Conservation (phyloP, 176 grass and related monocot species). For the bread wheat (Triticum aestivum) region IWGSC_CS_RefSeq_v2.1 NC_057795.1:143971101-143971600, state of each 20-base stretch:
- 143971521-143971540: constrained; percentile 12
- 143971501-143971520: constrained; percentile 28
- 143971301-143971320: no score
- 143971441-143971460: constrained; percentile 16
- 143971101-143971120: no score
- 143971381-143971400: not conserved
- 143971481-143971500: constrained; percentile 20
- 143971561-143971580: not conserved
- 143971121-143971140: not conserved
- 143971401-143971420: not conserved
- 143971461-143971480: constrained; percentile 32
- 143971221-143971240: no score
- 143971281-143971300: no score
- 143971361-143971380: not conserved
- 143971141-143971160: no score
- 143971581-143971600: not conserved
- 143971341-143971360: not conserved
- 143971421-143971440: not conserved
- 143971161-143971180: no score
- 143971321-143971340: not conserved
- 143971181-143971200: no score
- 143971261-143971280: no score
- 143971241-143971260: no score
- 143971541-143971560: not conserved
- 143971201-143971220: no score